phyloP scores from a whole-genome alignment of 208 protist genomes.

The Trypanosoma melophagium region DNA sequence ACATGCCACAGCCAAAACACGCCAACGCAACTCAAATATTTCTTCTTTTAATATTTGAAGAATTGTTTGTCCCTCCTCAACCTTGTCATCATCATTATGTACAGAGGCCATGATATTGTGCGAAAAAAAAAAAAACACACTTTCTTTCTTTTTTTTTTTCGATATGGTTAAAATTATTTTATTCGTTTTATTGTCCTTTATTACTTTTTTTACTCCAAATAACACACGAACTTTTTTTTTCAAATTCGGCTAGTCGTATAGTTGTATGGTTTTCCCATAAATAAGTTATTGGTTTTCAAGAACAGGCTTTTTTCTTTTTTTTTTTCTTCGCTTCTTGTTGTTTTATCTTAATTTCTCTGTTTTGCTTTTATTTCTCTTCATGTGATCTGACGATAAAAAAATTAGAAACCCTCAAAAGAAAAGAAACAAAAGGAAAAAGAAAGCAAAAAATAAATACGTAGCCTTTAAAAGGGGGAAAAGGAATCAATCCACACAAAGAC shows the following conservation, averaged over 20 bases:
- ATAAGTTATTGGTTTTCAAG: not conserved
- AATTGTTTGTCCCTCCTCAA: not conserved
- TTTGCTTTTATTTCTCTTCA: not conserved
- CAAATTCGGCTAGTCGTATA: too few species aligned
- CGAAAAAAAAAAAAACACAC: not conserved
- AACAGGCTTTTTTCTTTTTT: not conserved
- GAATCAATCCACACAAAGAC: too few species aligned
- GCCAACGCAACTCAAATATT: constrained; percentile 71
- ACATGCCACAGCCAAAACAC: constrained; percentile 72
- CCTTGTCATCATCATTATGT: too few species aligned
- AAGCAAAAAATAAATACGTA: too few species aligned
- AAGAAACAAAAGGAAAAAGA: not conserved
- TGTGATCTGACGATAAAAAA: too few species aligned
- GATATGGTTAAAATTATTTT: too few species aligned
- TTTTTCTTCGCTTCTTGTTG: not conserved
- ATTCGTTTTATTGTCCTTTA: too few species aligned
- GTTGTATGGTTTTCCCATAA: not conserved
- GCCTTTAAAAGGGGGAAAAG: too few species aligned
- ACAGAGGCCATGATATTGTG: not conserved
- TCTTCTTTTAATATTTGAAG: constrained; percentile 38
- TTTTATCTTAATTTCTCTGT: not conserved
- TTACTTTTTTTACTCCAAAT: too few species aligned
- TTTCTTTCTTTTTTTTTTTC: not conserved
- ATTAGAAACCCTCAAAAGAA: too few species aligned
- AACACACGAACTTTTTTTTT: too few species aligned